Evolutionary conservation across 1,284 basidiomycete species (phyloP).

Genomic region (Rugosomyces carneus): DNA sequence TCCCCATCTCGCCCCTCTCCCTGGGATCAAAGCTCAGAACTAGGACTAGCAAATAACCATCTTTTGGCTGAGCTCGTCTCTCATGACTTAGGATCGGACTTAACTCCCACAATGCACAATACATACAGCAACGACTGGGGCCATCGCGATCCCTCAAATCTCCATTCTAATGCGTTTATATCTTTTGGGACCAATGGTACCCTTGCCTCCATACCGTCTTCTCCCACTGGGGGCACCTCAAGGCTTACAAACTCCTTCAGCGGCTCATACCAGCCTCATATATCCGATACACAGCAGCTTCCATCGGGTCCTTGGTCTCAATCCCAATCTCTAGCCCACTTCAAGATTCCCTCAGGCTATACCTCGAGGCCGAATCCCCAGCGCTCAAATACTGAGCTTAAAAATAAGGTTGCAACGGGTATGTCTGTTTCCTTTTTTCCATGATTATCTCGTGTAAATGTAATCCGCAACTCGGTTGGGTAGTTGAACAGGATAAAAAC

Average conservation of each 20-base stretch:
- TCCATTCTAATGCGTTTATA: conserved; percentile 20
- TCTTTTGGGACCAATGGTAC: conserved; percentile 18
- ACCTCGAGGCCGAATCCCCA: conserved; percentile 20
- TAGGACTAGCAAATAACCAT: conserved; percentile 13
- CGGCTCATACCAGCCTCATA: conserved; percentile 16
- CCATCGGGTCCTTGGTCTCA: conserved; percentile 18
- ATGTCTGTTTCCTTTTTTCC: conserved; percentile 11
- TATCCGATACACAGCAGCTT: conserved; percentile 16
- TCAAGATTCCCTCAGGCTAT: conserved; percentile 18
- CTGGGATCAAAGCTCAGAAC: conserved; percentile 31
- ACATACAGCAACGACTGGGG: conserved; percentile 20
- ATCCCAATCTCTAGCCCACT: conserved; percentile 17
- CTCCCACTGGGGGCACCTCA: conserved; percentile 15
- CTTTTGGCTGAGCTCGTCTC: conserved; percentile 14
- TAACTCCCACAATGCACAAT: conserved; percentile 8
- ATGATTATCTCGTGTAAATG: neutral
- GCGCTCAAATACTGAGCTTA: conserved; percentile 22
- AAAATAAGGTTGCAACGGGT: conserved; percentile 17
- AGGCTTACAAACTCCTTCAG: conserved; percentile 19
- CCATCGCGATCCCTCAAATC: conserved; percentile 16
- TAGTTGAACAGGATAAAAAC: conserved; percentile 13
- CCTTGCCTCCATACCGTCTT: conserved; percentile 15
- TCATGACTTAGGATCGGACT: conserved; percentile 12
- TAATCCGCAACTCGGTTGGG: neutral
- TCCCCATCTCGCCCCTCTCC: conserved; percentile 34